These are phyloP conservation scores for Cyclospora cayetanensis DNA, from an alignment of 169 alveolate genomes.

Conservation along the genomic window DNA sequence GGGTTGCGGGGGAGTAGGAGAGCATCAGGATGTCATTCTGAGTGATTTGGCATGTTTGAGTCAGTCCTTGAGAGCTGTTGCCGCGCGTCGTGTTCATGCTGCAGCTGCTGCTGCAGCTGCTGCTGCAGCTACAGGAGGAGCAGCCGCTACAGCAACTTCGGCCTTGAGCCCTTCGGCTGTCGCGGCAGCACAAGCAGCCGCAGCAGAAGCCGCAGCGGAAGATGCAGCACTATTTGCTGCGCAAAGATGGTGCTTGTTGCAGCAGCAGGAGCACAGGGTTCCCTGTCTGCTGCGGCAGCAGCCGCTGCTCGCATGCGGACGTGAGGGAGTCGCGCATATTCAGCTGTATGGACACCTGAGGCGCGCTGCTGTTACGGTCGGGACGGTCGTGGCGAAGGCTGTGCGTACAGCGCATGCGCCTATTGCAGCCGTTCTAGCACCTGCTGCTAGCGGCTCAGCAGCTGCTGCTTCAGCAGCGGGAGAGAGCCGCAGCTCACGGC, in stretches of 20 bases:
- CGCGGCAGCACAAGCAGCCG: too few relatives aligned
- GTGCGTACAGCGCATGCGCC: not conserved
- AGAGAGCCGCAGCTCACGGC: too few relatives aligned
- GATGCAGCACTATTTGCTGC: conserved; percentile 6
- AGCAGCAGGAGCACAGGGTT: not conserved
- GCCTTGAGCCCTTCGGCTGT: too few relatives aligned
- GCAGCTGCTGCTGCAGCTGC: not conserved
- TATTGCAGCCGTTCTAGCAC: not conserved
- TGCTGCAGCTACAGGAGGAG: not conserved
- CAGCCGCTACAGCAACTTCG: not conserved
- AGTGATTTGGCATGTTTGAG: not conserved
- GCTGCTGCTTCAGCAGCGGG: not conserved
- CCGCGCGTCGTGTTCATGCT: conserved; percentile 4
- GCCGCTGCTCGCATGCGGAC: not conserved
- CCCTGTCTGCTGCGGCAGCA: not conserved
- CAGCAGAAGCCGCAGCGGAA: conserved; percentile 17
- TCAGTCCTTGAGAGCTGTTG: not conserved
- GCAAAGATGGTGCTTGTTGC: not conserved
- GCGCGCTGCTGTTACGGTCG: not conserved
- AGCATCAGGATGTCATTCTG: not conserved
- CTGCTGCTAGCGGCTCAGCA: not conserved
- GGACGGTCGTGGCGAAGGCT: not conserved
- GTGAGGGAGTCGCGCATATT: not conserved
- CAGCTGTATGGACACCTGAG: conserved; percentile 34
- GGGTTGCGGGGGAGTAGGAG: too few relatives aligned